Percentiles rank a stretch among this genome's conserved stretches.
phyloP scores from a whole-genome alignment of 192 early-diverging fungal genomes.

The Coemansia sp. region DNA sequence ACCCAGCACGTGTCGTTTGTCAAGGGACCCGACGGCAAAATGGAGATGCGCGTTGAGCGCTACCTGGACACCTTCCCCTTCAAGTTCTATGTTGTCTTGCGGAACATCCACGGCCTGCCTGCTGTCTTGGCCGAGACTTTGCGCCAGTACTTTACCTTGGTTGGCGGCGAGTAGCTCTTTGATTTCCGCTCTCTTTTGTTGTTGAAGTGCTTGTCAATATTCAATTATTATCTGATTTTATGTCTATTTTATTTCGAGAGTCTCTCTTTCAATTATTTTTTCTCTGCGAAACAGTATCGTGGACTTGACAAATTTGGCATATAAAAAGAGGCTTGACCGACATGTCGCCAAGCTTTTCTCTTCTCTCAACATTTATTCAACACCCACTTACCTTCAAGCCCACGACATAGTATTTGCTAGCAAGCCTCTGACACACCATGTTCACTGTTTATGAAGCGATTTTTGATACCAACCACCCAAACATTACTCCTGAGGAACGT shows the following conservation, averaged over 20 bases:
- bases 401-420: too few relatives aligned
- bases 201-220: not conserved
- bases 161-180: slow-evolving; percentile 46
- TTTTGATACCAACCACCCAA: too few relatives aligned
- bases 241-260: not conserved
- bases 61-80: slow-evolving; percentile 98
- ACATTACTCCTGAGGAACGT: too few relatives aligned
- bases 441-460: too few relatives aligned
- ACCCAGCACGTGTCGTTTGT: slow-evolving; percentile 86
- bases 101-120: slow-evolving; percentile 83
- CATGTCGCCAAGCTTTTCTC: too few relatives aligned
- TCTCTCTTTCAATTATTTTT: too few relatives aligned
- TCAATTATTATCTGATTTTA: not conserved
- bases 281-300: too few relatives aligned
- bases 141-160: slow-evolving; percentile 92
- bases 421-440: too few relatives aligned
- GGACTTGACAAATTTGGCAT: too few relatives aligned
- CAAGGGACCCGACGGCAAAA: slow-evolving; percentile 56
- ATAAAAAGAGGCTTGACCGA: too few relatives aligned
- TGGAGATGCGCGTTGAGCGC: slow-evolving; percentile 66
- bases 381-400: too few relatives aligned
- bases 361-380: too few relatives aligned
- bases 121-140: slow-evolving; percentile 89
- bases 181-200: not conserved
- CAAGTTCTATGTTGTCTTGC: slow-evolving; percentile 92